Conservation (phyloP, 1,284 basidiomycete genomes). For the Agaricales sp. region DNA sequence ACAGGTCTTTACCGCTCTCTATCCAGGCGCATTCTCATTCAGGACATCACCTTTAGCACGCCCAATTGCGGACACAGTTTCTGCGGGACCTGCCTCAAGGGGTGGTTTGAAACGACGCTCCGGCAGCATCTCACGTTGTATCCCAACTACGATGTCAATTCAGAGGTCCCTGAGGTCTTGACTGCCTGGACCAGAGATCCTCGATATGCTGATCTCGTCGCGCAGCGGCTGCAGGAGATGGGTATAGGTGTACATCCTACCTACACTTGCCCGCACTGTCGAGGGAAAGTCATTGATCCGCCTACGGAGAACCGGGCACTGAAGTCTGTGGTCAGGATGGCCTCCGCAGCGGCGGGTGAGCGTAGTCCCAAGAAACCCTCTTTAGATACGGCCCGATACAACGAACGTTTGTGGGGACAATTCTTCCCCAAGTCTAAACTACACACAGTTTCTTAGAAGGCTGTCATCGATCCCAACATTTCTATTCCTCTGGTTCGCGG, state of each 20-base stretch:
- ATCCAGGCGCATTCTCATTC: background rate
- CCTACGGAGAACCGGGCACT: slow-evolving; percentile 52
- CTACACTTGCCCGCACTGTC: slow-evolving; percentile 61
- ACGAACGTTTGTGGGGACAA: slow-evolving; percentile 5
- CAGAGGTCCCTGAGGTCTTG: slow-evolving; percentile 11
- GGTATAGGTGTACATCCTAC: slow-evolving; percentile 23
- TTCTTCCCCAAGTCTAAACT: background rate
- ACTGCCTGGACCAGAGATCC: slow-evolving; percentile 10
- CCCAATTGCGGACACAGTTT: slow-evolving; percentile 61
- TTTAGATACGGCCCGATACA: slow-evolving; percentile 12
- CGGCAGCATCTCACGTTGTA: slow-evolving; percentile 35
- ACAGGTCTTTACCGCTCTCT: slow-evolving; percentile 5
- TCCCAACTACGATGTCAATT: slow-evolving; percentile 31
- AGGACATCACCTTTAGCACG: slow-evolving; percentile 27
- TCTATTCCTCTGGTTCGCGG: no score
- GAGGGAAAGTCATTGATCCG: slow-evolving; percentile 31
- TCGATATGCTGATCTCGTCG: slow-evolving; percentile 6
- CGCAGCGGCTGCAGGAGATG: slow-evolving; percentile 13
- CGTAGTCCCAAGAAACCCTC: slow-evolving; percentile 26
- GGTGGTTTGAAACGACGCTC: slow-evolving; percentile 53
- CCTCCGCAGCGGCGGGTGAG: slow-evolving; percentile 38
- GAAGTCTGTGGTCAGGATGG: slow-evolving; percentile 40
- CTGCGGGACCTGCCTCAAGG: slow-evolving; percentile 49
- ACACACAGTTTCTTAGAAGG: no score
- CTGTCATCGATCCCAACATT: no score